Conservation (phyloP, 805 yeast genomes). For the Alloascoidea hylecoeti region DNA sequence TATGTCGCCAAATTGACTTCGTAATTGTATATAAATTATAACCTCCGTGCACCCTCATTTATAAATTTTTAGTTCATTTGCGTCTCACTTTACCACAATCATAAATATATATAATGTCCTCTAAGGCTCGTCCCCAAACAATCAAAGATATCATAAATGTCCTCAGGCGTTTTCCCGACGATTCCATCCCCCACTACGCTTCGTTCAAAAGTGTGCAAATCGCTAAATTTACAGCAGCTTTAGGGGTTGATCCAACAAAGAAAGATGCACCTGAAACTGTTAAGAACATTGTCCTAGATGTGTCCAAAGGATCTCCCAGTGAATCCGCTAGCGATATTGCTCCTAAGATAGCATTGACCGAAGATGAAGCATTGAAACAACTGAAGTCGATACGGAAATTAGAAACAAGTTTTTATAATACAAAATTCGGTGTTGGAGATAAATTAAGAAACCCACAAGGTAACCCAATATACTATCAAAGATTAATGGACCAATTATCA, state of each 20-base stretch:
- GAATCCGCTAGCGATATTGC: too few relatives aligned
- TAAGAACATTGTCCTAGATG: neutral
- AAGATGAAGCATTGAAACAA: neutral
- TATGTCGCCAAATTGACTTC: too few relatives aligned
- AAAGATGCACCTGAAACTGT: neutral
- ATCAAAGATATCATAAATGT: neutral
- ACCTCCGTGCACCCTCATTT: too few relatives aligned
- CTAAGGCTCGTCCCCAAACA: too few relatives aligned
- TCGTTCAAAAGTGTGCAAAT: neutral
- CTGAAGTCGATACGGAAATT: neutral
- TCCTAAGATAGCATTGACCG: neutral
- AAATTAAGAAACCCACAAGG: conserved; percentile 1
- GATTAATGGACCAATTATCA: neutral
- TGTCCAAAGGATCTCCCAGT: neutral
- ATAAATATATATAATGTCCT: too few relatives aligned
- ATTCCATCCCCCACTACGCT: neutral
- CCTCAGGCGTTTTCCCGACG: neutral
- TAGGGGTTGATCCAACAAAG: neutral
- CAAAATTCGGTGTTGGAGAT: neutral
- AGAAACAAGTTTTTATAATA: neutral
- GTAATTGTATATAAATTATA: too few relatives aligned
- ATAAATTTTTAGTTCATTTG: too few relatives aligned
- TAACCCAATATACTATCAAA: conserved; percentile 2
- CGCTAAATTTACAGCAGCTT: neutral
- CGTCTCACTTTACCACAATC: too few relatives aligned